Evolutionary conservation across 176 grass and related monocot genomes (phyloP).

Genomic region (Carex pumila): DNA sequence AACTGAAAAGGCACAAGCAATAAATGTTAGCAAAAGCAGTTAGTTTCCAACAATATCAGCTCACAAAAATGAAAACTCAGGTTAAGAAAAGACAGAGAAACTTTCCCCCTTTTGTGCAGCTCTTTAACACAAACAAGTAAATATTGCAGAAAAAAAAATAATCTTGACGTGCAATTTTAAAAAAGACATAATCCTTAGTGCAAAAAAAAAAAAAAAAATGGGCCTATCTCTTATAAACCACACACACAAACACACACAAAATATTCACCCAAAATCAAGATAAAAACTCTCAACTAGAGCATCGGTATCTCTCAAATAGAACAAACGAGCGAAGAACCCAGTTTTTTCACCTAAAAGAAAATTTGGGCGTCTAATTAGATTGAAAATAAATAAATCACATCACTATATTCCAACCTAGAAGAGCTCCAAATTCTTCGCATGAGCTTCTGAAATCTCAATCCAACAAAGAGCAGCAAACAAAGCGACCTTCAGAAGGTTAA

Average conservation of each 20-base stretch:
- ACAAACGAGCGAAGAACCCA: neutral
- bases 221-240: neutral
- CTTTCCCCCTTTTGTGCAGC: neutral
- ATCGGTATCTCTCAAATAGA: neutral
- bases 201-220: neutral
- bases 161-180: neutral
- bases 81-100: neutral
- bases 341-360: neutral
- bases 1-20: neutral
- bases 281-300: neutral
- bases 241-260: neutral
- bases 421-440: slow-evolving; percentile 3
- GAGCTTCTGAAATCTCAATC: slow-evolving; percentile 2
- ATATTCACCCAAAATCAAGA: neutral
- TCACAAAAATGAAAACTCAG: neutral
- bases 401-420: neutral
- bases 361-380: neutral
- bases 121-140: neutral
- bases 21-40: neutral
- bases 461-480: neutral
- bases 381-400: neutral
- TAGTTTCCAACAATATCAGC: neutral
- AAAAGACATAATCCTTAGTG: neutral
- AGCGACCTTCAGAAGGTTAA: neutral
- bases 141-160: neutral